Evolutionary conservation across 148 eudicot species (phyloP).

Genomic region (Fagopyrum homotropicum): DNA sequence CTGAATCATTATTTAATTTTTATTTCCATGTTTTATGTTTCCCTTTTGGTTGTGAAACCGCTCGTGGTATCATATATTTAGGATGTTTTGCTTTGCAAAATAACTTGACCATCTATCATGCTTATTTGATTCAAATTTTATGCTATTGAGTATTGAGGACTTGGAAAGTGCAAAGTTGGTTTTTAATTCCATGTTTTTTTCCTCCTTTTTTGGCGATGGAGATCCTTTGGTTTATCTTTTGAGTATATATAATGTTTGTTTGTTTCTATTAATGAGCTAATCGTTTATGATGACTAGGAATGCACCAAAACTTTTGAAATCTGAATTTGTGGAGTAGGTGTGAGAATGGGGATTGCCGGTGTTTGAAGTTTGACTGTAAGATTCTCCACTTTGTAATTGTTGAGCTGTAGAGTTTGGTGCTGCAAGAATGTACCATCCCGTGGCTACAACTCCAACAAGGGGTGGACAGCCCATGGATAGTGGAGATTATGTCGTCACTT

Average conservation of each 20-base stretch:
- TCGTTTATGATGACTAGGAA: not conserved
- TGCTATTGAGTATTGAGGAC: not conserved
- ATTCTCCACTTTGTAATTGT: not conserved
- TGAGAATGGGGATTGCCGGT: not conserved
- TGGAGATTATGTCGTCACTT: slow-evolving; percentile 70
- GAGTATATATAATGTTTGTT: slow-evolving; percentile 2
- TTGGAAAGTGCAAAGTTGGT: not conserved
- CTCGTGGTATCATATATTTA: not conserved
- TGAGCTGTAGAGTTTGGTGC: not conserved
- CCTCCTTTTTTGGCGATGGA: not conserved
- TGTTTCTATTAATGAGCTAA: not conserved
- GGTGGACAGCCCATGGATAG: slow-evolving; percentile 73
- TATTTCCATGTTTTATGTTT: not conserved
- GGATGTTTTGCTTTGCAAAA: not conserved
- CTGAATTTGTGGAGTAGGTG: slow-evolving; percentile 2
- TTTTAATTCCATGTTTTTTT: not conserved
- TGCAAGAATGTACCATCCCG: slow-evolving; percentile 43
- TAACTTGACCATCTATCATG: not conserved
- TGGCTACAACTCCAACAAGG: slow-evolving; percentile 48
- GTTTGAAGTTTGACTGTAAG: slow-evolving; percentile 6
- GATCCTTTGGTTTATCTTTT: not conserved
- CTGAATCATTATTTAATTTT: not conserved
- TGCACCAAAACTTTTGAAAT: not conserved
- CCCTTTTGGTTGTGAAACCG: not conserved
- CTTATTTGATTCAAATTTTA: not conserved